phyloP scores from a whole-genome alignment of 306 rosid genomes.

The Cyamopsis tetragonoloba region DNA sequence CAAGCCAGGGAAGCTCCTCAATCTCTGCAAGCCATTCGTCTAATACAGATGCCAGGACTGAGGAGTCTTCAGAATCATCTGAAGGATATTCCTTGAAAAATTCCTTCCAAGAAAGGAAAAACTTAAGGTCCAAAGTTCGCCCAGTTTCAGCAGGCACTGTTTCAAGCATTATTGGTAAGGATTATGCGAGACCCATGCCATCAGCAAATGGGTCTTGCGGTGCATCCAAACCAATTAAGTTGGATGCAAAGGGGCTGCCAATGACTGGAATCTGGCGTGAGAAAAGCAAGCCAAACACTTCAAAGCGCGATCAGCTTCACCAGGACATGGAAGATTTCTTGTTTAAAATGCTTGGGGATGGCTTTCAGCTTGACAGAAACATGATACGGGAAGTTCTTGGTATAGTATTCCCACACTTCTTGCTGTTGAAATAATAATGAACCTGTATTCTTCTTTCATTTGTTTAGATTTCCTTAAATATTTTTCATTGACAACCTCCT shows the following conservation, averaged over 20 bases:
- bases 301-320: slow-evolving; percentile 35
- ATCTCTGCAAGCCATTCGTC: slow-evolving; percentile 23
- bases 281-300: slow-evolving; percentile 25
- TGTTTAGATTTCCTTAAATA: background rate
- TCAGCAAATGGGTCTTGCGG: slow-evolving; percentile 33
- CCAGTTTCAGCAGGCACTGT: slow-evolving; percentile 65
- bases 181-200: slow-evolving; percentile 36
- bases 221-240: slow-evolving; percentile 45
- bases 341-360: slow-evolving; percentile 75
- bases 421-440: background rate
- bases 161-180: slow-evolving; percentile 57
- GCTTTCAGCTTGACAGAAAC: slow-evolving; percentile 62
- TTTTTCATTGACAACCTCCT: slow-evolving; percentile 6
- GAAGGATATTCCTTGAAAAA: slow-evolving; percentile 28
- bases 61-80: slow-evolving; percentile 30
- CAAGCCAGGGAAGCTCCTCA: slow-evolving; percentile 30
- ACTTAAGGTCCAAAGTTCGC: slow-evolving; percentile 36
- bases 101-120: slow-evolving; percentile 31
- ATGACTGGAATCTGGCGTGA: slow-evolving; percentile 46
- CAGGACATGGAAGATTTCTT: slow-evolving; percentile 75
- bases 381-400: slow-evolving; percentile 74
- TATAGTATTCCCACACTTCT: slow-evolving; percentile 25
- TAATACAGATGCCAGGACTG: slow-evolving; percentile 26
- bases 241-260: slow-evolving; percentile 43
- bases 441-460: background rate